Percentiles rank a stretch among this genome's conserved stretches.
phyloP scores from a whole-genome alignment of 75 land plant species.

The Gnetum montanum region DNA sequence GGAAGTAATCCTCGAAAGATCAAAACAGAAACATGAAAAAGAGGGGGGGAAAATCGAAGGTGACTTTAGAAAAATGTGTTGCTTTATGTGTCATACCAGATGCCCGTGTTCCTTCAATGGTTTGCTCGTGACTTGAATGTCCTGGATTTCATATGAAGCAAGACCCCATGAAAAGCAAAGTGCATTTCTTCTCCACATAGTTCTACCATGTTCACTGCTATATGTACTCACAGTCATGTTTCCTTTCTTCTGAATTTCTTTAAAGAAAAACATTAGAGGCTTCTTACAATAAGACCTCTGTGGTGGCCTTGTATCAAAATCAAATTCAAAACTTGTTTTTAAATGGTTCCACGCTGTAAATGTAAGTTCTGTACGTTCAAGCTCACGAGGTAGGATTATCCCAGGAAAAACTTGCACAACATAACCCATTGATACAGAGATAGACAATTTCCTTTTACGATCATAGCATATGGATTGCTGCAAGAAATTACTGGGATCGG shows the following conservation, averaged over 20 bases:
- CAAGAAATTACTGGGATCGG: conserved; percentile 44
- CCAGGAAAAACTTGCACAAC: conserved; percentile 62
- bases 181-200: conserved; percentile 28
- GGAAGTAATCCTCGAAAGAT: neutral
- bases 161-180: conserved; percentile 37
- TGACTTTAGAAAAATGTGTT: too few species aligned
- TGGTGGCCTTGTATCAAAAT: conserved; percentile 42
- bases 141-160: conserved; percentile 20
- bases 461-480: conserved; percentile 52
- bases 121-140: conserved; percentile 23
- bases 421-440: conserved; percentile 61
- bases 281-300: conserved; percentile 37
- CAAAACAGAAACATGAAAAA: neutral
- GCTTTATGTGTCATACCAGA: conserved; percentile 29
- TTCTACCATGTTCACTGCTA: conserved; percentile 12
- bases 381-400: conserved; percentile 34
- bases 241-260: conserved; percentile 20
- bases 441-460: conserved; percentile 17
- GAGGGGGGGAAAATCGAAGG: neutral
- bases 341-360: conserved; percentile 49
- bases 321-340: conserved; percentile 30
- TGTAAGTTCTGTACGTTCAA: conserved; percentile 49
- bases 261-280: conserved; percentile 43
- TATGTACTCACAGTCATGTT: conserved; percentile 25
- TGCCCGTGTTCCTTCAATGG: conserved; percentile 38